Evolutionary conservation across 2,329 filamentous ascomycete genomes (phyloP).

Genomic region (Botrytis fabae): DNA sequence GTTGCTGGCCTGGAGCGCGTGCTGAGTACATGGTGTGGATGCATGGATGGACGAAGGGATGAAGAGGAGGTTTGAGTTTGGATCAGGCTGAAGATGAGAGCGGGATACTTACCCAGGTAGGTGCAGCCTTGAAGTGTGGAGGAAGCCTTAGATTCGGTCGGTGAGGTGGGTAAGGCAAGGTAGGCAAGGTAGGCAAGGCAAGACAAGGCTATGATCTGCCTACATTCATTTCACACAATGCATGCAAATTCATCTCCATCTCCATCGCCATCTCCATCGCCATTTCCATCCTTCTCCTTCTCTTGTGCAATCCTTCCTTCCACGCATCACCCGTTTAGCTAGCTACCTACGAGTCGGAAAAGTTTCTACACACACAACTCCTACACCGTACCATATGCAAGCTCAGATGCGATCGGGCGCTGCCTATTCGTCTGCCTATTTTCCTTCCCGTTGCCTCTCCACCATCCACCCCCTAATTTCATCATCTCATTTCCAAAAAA

Average conservation of each 20-base stretch:
- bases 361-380: not conserved
- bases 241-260: not conserved
- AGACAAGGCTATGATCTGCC: conserved; percentile 5
- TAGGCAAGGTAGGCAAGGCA: not conserved
- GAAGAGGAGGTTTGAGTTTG: not conserved
- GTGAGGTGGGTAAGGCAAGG: not conserved
- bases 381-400: not conserved
- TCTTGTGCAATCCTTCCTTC: not conserved
- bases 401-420: not conserved
- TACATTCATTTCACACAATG: not conserved
- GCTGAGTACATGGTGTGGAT: not conserved
- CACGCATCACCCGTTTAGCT: not conserved
- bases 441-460: not conserved
- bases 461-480: not conserved
- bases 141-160: not conserved
- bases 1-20: not conserved
- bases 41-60: not conserved
- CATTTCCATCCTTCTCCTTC: not conserved
- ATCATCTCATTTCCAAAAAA: not conserved
- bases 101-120: not conserved
- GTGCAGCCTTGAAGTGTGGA: not conserved
- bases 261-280: not conserved
- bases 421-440: not conserved
- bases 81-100: not conserved
- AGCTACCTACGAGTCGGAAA: not conserved